These are phyloP conservation scores for Zanthoxylum bungeanum DNA, from an alignment of 345 rosid species.

Conservation along the genomic window DNA sequence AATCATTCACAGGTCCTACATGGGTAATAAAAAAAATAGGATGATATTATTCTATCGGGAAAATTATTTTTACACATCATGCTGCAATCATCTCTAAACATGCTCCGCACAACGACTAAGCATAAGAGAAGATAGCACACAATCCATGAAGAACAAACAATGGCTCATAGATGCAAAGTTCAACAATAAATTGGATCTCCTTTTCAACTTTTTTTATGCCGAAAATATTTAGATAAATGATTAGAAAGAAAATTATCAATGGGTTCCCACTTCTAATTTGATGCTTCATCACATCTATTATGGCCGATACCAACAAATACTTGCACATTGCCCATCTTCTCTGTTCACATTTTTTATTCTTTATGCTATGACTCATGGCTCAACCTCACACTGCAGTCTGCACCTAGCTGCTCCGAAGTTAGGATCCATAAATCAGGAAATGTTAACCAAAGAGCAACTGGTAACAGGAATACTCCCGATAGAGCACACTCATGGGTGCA, in stretches of 20 bases:
- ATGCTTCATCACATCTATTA: not conserved
- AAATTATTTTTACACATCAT: not conserved
- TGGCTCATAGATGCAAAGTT: not conserved
- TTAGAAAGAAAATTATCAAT: not conserved
- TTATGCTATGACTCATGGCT: not conserved
- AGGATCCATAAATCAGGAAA: not conserved
- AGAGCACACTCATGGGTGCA: not conserved
- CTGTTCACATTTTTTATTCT: not conserved
- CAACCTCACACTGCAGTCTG: not conserved
- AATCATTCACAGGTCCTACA: constrained; percentile 31
- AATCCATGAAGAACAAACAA: not conserved
- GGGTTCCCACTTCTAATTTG: not conserved
- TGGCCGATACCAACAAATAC: not conserved
- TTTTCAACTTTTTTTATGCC: not conserved
- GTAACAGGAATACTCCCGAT: not conserved
- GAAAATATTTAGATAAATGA: not conserved
- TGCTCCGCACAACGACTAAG: not conserved
- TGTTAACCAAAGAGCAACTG: not conserved
- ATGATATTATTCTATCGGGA: constrained; percentile 14
- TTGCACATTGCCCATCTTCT: not conserved
- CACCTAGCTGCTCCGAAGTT: not conserved
- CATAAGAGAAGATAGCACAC: not conserved
- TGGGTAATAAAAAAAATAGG: constrained; percentile 9
- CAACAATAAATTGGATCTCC: not conserved
- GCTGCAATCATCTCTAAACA: constrained; percentile 3